A percentile compares a stretch with the other conserved stretches of the same genome.
phyloP scores from a whole-genome alignment of 257 asterid genomes.

The Solanum rostratum region DNA sequence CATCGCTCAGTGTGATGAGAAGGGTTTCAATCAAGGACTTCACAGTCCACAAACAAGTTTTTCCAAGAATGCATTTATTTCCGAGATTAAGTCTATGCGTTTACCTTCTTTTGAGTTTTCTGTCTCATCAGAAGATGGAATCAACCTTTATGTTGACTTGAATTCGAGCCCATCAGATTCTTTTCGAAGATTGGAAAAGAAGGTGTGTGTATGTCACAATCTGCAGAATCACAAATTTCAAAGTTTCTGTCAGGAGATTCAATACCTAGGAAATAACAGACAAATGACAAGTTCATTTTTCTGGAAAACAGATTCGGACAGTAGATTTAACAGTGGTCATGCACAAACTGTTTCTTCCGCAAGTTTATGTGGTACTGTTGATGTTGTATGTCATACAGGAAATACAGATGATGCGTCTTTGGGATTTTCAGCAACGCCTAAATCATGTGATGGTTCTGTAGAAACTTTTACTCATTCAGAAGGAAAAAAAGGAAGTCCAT shows the following conservation, averaged over 20 bases:
- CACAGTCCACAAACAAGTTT: neutral
- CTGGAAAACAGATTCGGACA: neutral
- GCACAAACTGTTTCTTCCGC: neutral
- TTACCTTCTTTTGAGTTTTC: slow-evolving; percentile 17
- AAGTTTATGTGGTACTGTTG: neutral
- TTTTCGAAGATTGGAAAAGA: slow-evolving; percentile 11
- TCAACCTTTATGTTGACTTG: slow-evolving; percentile 21
- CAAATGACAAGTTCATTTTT: slow-evolving; percentile 1
- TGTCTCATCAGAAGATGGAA: slow-evolving; percentile 19
- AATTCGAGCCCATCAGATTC: slow-evolving; percentile 10
- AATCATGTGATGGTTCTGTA: neutral
- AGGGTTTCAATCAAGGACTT: neutral
- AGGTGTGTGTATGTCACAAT: slow-evolving; percentile 1
- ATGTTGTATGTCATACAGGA: neutral
- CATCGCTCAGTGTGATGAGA: neutral
- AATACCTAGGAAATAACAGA: slow-evolving; percentile 6
- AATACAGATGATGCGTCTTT: neutral
- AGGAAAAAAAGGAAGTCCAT: neutral
- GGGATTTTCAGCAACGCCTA: neutral
- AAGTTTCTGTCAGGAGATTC: slow-evolving; percentile 23
- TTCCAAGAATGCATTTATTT: neutral
- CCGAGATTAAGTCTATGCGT: neutral
- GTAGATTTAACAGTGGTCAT: neutral
- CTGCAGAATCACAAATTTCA: slow-evolving; percentile 5
- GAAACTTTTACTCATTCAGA: slow-evolving; percentile 1